These are phyloP conservation scores for Biscogniauxia sp. DNA, from an alignment of 2,329 filamentous ascomycete species.

Conservation along the genomic window DNA sequence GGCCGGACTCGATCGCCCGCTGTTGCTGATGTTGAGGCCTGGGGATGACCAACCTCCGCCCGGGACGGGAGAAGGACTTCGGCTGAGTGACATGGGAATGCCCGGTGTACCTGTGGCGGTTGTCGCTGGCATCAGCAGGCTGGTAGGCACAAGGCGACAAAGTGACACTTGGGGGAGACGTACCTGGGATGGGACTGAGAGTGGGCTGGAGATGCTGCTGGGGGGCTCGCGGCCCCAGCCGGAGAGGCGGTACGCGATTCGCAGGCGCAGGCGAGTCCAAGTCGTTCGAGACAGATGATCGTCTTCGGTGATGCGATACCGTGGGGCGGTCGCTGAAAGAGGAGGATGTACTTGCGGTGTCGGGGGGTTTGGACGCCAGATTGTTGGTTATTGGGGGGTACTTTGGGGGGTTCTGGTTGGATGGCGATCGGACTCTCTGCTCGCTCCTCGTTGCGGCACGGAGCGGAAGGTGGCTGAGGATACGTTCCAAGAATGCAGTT, in stretches of 20 bases:
- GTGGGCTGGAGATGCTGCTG: conserved; percentile 33
- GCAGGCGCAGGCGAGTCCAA: conserved; percentile 32
- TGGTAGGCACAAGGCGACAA: neutral
- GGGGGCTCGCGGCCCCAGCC: conserved; percentile 38
- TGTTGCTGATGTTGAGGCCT: conserved; percentile 67
- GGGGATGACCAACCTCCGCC: conserved; percentile 89
- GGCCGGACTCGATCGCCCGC: conserved; percentile 66
- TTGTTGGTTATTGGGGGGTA: conserved; percentile 31
- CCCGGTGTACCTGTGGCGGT: conserved; percentile 50
- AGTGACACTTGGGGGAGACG: conserved; percentile 28
- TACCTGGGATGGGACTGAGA: conserved; percentile 58
- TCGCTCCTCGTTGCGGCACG: neutral
- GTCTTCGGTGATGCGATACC: conserved; percentile 49
- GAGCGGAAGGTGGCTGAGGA: conserved; percentile 20
- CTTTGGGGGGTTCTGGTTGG: neutral
- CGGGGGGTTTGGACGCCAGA: conserved; percentile 50
- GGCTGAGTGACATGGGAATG: conserved; percentile 74
- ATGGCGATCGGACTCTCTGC: neutral
- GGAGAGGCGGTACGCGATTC: conserved; percentile 34
- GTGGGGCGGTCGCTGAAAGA: conserved; percentile 48
- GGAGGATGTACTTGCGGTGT: conserved; percentile 52
- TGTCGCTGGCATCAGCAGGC: conserved; percentile 5
- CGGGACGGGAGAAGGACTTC: conserved; percentile 80
- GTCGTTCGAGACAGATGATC: conserved; percentile 40
- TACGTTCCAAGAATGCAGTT: conserved; percentile 15